These are phyloP conservation scores for Phanerochaete carnosa DNA, from an alignment of 768 basidiomycete species.

Conservation along the genomic window DNA sequence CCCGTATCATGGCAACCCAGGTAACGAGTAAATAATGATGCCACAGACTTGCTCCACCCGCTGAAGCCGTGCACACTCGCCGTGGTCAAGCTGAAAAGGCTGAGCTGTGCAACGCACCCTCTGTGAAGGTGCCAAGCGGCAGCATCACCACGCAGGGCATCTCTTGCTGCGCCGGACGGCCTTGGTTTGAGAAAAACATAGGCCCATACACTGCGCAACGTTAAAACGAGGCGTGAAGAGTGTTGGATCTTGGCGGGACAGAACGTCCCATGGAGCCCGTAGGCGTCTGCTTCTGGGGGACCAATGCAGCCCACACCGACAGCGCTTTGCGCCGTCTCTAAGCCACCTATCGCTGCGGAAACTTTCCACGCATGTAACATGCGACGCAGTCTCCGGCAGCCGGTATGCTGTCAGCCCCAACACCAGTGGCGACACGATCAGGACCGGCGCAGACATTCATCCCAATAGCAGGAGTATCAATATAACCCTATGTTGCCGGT, in stretches of 20 bases:
- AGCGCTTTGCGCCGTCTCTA: too few relatives aligned
- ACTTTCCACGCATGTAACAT: neutral
- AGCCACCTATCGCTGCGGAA: neutral
- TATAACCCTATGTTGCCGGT: too few relatives aligned
- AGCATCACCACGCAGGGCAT: too few relatives aligned
- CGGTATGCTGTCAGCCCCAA: too few relatives aligned
- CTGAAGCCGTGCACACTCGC: neutral
- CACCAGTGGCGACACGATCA: too few relatives aligned
- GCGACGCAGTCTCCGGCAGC: neutral
- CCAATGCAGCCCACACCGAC: too few relatives aligned
- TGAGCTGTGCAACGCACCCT: neutral
- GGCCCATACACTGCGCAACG: neutral
- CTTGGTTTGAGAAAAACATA: neutral
- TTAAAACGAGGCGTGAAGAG: neutral
- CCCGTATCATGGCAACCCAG: neutral
- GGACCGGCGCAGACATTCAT: too few relatives aligned
- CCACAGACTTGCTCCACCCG: neutral
- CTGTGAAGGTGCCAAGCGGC: neutral
- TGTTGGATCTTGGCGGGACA: too few relatives aligned
- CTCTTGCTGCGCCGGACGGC: neutral
- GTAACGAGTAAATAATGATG: neutral
- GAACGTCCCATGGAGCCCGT: too few relatives aligned
- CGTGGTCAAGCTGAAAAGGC: neutral
- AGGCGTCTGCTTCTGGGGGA: too few relatives aligned
- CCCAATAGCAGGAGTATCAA: too few relatives aligned